Evolutionary conservation across 2,329 filamentous ascomycete genomes (phyloP), one percentile per base, ranked within the genome.

Genomic region (Cladosporium oxysporum): DNA sequence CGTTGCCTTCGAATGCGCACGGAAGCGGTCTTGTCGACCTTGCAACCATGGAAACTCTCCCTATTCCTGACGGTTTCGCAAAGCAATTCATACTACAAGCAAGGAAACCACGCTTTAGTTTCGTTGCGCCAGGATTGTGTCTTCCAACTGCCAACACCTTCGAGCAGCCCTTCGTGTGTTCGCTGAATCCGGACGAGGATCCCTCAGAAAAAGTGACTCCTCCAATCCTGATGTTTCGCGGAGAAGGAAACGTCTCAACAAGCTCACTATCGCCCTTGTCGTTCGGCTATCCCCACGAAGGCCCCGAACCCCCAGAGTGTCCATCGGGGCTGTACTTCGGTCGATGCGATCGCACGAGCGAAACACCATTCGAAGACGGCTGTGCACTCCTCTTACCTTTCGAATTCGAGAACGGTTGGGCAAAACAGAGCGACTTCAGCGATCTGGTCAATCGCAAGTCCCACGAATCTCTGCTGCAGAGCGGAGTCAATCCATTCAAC

Each of bases 191-290:
- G 21, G 18, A 29, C 28, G 37, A 49, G 1, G 26, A 31, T 23
- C 18, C 16, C 29, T n/a, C 26, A n/a, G 64, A 52, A 23, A 33
- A 53, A 6, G 21, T 62, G 0, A 52, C 29, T 6, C 57, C 41
- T 31, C 63, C 68, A 2, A 68, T 69, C 49, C 53, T 68, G 14
- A 18, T 67, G 31, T 66, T 75, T 58, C 74, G 72, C 21, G 64
- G 64, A 58, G 53, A 66, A n/a, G 58, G n/a, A 21, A 53, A 21
- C n/a, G 33, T 57, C 18, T 16, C 6, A 2, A 58, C 49, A 64
- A 16, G 6, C 21, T 47, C 49, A 16, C 35, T 47, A n/a, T 64
- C 49, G 21, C 37, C 33, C 16, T 16, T 31, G 26, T 57, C 62
- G 28, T 62, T 62, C 44, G 59, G 47, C n/a, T 62, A 52, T 12